Base-by-base conservation (phyloP, 371 early-diverging fungal species). In the Batrachochytrium dendrobatidis region DNA sequence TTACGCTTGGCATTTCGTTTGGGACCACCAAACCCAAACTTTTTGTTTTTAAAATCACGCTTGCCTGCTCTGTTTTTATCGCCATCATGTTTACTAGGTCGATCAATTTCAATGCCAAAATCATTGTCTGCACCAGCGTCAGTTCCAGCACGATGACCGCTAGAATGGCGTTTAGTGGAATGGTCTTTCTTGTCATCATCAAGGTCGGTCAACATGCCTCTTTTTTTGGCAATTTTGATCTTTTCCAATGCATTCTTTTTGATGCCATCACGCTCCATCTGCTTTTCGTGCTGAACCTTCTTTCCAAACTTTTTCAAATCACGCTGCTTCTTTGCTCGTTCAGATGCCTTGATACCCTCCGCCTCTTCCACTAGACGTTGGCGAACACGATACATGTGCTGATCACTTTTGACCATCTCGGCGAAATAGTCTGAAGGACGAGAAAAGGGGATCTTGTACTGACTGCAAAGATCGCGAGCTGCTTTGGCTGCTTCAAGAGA, bases 261-360 rank as follows among this genome's bases (percentile, higher is more conserved):
- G 69, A 87, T 71, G 65, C 86, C 82, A 72, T 83, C 83, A 61
- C 87, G 81, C 68, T 86, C 94, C 53, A 77, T 69, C 15, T 86
- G 77, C 74, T 91, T 92, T 72, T 92, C 90, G 12, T 85, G 79
- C 75, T 96, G 95, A 4, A 95, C 91, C 78, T 95, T 89, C 79
- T 96, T 96, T 65, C 96, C 95, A 65, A 90, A 96, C 84, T 95
- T 97, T 77, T 90, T 91, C 58, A 87, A 69, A 35, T 89, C 88
- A 34, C 94, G 83, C 75, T 86, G 87, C 60, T 85, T 85, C 60
- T 85, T 84, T 51, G 92, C 92, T 49, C 88, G 84, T 62, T 95
- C 95, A 33, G 88, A 75, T 25, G 85, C 86, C 72, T 90, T 85
- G 58, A 94, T 80, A 28, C 76, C 66, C 49, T 86, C 84, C 31